phyloP scores from a whole-genome alignment of 176 grass and related monocot species.

The Triticum dicoccoides region DNA sequence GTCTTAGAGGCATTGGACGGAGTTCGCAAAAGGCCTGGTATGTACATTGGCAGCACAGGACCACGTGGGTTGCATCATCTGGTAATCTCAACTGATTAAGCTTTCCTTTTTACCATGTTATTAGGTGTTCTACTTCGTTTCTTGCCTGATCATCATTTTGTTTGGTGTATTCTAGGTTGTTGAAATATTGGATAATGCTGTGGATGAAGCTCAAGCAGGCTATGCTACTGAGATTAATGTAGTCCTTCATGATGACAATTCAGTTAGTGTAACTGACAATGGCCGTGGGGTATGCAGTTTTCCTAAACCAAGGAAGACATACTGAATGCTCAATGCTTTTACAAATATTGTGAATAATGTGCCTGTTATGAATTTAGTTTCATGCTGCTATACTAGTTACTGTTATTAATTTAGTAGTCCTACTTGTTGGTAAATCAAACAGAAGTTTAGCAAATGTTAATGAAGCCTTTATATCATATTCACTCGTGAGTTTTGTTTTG shows the following conservation, averaged over 20 bases:
- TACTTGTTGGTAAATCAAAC: conserved; percentile 1
- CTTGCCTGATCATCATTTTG: conserved; percentile 15
- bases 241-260: conserved; percentile 87
- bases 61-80: conserved; percentile 92
- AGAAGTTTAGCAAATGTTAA: conserved; percentile 11
- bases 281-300: conserved; percentile 81
- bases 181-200: conserved; percentile 96
- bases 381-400: neutral
- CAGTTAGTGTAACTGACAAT: conserved; percentile 83
- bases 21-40: conserved; percentile 94
- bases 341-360: neutral
- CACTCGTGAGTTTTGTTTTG: neutral
- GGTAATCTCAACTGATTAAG: conserved; percentile 46
- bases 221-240: conserved; percentile 72
- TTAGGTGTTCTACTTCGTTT: conserved; percentile 12
- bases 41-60: conserved; percentile 99
- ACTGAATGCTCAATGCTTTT: neutral
- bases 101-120: conserved; percentile 1
- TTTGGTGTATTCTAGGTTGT: conserved; percentile 49
- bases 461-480: conserved; percentile 8
- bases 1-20: conserved; percentile 96
- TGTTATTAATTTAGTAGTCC: neutral
- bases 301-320: conserved; percentile 24
- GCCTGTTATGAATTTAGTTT: neutral
- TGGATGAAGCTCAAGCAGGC: conserved; percentile 95